Base-by-base conservation (phyloP, 2,329 filamentous ascomycete genomes). In the Cytospora chrysosperma region DNA sequence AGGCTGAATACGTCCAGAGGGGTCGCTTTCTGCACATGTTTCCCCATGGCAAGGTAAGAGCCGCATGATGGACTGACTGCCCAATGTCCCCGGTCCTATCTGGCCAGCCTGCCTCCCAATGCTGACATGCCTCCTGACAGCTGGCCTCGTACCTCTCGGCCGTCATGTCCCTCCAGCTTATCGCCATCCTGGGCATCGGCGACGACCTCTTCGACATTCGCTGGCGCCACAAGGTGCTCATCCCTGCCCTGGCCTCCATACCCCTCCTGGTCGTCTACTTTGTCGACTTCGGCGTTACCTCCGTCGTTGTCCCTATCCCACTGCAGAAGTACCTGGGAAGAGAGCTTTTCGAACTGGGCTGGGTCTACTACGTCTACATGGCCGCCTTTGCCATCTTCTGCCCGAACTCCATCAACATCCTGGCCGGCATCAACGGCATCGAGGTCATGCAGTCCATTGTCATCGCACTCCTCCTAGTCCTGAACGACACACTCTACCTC, bases 381-480 rank as follows among this genome's bases (percentile, higher is more conserved):
- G 92, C 92, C 59, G 89, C 91, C 62, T 85, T 99, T 69, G 91
- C 94, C 74, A 99, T 99, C 76, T 99, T 99, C 81, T 96, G 93
- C 70, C 93, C 95, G 8, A 98, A 99, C 79, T 93, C 92, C 76
- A 99, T 99, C 85, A 99, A 99, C 81, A 99, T 99, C 78, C 82
- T 99, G n/a, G 95, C 95, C 0, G 95, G 95, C n/a, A 92, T 99
- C 77, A 99, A 99, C 76, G 95, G 95, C 61, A 95, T 99, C 74
- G 95, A 99, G 76, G 95, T 98, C 61, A 88, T 90, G 13, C 95
- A 99, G 78, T 97, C 93, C 65, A 81, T 99, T 67, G 91, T 97
- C 67, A 92, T 99, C 73, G 94, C 93, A 28, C 76, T 88, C 59
- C 84, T 98, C 57, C 86, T 99, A 69, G 85, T 89, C 65, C 79